phyloP scores from a whole-genome alignment of 495 filamentous ascomycete species.

The Talaromyces stipitatus region DNA sequence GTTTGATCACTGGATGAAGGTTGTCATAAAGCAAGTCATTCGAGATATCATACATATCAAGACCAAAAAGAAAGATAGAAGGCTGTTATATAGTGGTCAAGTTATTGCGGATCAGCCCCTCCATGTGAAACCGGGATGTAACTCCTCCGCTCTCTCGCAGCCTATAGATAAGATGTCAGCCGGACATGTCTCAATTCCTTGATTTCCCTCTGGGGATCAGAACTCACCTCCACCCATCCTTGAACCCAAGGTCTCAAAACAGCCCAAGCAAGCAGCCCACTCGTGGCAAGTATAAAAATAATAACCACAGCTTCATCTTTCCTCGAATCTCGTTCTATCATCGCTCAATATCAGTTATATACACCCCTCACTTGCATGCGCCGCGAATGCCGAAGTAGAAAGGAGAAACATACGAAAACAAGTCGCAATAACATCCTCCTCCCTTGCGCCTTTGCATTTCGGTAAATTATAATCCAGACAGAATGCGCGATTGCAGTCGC shows the following conservation, averaged over 20 bases:
- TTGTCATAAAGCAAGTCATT: not conserved
- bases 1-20: not conserved
- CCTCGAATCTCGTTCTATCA: constrained; percentile 67
- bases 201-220: not conserved
- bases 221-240: constrained; percentile 47
- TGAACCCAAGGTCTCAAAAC: constrained; percentile 58
- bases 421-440: constrained; percentile 79
- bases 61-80: not conserved
- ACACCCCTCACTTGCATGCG: not conserved
- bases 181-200: not conserved
- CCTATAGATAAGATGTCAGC: constrained; percentile 18
- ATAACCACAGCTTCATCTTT: constrained; percentile 91
- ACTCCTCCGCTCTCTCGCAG: constrained; percentile 35
- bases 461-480: constrained; percentile 79
- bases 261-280: constrained; percentile 77
- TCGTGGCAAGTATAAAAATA: constrained; percentile 81
- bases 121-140: constrained; percentile 34
- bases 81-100: not conserved
- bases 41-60: not conserved
- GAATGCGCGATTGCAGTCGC: constrained; percentile 85
- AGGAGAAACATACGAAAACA: constrained; percentile 65
- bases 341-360: constrained; percentile 3
- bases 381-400: not conserved
- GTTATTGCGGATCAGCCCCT: not conserved
- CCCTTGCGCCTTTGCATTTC: constrained; percentile 76